Percentiles rank a stretch among this genome's conserved stretches.
Conservation (phyloP, 2,329 filamentous ascomycete species). For the Aspergillus latus region DNA sequence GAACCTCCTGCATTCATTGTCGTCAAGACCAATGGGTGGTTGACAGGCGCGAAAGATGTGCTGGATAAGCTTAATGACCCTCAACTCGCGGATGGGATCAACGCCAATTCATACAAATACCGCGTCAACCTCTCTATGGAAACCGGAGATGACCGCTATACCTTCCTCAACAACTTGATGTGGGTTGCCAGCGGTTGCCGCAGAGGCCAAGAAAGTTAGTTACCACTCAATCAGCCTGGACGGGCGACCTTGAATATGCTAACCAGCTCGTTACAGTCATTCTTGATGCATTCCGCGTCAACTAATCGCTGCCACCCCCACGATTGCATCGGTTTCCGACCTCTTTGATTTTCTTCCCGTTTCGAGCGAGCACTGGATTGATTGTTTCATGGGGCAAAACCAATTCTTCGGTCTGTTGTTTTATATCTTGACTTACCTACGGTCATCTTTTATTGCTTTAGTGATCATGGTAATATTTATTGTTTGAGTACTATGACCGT, state of each 20-base stretch:
- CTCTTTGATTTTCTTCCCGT: conserved; percentile 8
- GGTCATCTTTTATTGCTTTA: not conserved
- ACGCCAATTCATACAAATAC: conserved; percentile 51
- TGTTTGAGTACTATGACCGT: not conserved
- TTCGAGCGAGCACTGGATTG: conserved; percentile 27
- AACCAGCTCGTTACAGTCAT: conserved; percentile 21
- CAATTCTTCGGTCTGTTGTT: not conserved
- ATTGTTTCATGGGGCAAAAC: conserved; percentile 24
- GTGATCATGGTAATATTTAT: not conserved
- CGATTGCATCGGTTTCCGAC: conserved; percentile 20
- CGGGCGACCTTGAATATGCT: conserved; percentile 7
- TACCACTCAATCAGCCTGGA: not conserved
- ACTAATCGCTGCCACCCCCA: conserved; percentile 17
- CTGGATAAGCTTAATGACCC: conserved; percentile 50
- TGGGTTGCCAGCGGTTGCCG: conserved; percentile 53
- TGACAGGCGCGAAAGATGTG: conserved; percentile 50
- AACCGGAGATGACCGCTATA: conserved; percentile 52
- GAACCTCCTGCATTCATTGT: conserved; percentile 52
- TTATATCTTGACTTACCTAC: not conserved
- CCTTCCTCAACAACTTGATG: conserved; percentile 51
- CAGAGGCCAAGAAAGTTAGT: conserved; percentile 46
- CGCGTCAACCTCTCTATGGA: conserved; percentile 50
- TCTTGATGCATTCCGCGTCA: conserved; percentile 30
- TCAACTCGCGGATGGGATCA: conserved; percentile 45
- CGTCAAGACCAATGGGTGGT: conserved; percentile 49